A percentile compares a stretch with the other conserved stretches of the same genome.
Conservation (phyloP, 169 alveolate species). For the Plasmodium knowlesi region DNA sequence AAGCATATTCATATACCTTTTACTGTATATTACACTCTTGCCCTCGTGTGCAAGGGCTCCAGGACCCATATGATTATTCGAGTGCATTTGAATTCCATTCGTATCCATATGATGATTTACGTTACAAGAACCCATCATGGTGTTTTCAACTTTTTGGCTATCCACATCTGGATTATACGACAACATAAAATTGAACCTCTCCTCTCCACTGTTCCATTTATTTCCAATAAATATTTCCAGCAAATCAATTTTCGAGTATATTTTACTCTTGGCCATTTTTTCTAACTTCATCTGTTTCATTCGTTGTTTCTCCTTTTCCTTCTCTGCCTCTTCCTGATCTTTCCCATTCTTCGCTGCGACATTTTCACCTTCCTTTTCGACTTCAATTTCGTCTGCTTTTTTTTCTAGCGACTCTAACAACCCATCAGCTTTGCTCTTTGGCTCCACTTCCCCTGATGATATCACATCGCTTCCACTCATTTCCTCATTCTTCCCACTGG, state of each 20-base stretch:
- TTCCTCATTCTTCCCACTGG: neutral
- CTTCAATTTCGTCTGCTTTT: neutral
- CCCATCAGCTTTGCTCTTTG: neutral
- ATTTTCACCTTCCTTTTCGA: neutral
- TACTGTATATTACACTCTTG: neutral
- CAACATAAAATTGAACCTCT: constrained; percentile 43
- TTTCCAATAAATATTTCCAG: constrained; percentile 57
- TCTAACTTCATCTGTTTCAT: constrained; percentile 13
- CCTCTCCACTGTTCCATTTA: constrained; percentile 20
- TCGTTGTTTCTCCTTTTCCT: neutral
- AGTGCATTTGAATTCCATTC: neutral
- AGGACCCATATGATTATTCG: neutral
- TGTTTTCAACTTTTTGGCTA: neutral
- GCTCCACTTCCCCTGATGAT: neutral
- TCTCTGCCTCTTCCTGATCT: neutral
- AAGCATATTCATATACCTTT: neutral
- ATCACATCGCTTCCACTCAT: neutral
- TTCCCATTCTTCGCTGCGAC: neutral
- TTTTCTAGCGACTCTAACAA: constrained; percentile 25
- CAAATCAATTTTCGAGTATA: constrained; percentile 41
- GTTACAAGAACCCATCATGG: constrained; percentile 11
- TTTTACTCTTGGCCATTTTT: constrained; percentile 12
- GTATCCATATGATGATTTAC: constrained; percentile 1
- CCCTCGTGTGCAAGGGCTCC: neutral
- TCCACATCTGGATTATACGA: constrained; percentile 4